Evolutionary conservation across 805 yeast genomes (phyloP).

Genomic region (Wickerhamomyces pijperi): DNA sequence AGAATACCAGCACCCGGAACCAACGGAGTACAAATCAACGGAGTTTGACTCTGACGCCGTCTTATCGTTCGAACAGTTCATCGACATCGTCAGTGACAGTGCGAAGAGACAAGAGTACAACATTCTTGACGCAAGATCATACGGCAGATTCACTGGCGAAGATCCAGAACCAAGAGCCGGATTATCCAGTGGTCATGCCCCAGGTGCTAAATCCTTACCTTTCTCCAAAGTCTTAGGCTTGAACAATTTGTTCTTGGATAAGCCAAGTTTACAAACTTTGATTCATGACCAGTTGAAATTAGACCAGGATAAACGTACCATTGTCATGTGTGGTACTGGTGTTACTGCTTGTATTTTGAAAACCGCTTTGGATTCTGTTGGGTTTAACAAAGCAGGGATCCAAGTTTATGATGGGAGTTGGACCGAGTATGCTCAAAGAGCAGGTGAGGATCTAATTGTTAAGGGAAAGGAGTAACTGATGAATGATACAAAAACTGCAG

Average conservation of each 20-base stretch:
- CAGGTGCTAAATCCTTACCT: conserved; percentile 71
- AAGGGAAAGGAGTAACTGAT: conserved; percentile 21
- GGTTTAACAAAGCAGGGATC: conserved; percentile 31
- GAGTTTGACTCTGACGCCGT: conserved; percentile 37
- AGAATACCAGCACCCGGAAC: conserved; percentile 5
- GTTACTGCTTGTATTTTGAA: conserved; percentile 87
- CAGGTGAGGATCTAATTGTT: conserved; percentile 41
- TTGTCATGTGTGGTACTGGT: conserved; percentile 93
- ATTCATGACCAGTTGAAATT: conserved; percentile 28
- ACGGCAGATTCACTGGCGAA: conserved; percentile 63
- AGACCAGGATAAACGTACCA: conserved; percentile 47
- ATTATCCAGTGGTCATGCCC: conserved; percentile 80
- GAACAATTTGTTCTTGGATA: conserved; percentile 33
- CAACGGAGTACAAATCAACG: conserved; percentile 24
- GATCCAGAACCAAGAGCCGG: conserved; percentile 89
- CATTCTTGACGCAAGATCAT: conserved; percentile 75
- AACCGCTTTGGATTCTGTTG: conserved; percentile 55
- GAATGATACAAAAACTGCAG: too few relatives aligned
- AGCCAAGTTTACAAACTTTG: conserved; percentile 32
- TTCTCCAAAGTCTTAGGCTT: conserved; percentile 47
- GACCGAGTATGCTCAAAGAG: conserved; percentile 81
- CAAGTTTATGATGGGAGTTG: conserved; percentile 79
- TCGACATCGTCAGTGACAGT: conserved; percentile 41
- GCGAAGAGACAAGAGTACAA: conserved; percentile 34
- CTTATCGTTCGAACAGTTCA: conserved; percentile 55